Evolutionary conservation across 495 filamentous ascomycete species (phyloP), one percentile per base, ranked within the genome.

Genomic region (Coniosporium apollinis): DNA sequence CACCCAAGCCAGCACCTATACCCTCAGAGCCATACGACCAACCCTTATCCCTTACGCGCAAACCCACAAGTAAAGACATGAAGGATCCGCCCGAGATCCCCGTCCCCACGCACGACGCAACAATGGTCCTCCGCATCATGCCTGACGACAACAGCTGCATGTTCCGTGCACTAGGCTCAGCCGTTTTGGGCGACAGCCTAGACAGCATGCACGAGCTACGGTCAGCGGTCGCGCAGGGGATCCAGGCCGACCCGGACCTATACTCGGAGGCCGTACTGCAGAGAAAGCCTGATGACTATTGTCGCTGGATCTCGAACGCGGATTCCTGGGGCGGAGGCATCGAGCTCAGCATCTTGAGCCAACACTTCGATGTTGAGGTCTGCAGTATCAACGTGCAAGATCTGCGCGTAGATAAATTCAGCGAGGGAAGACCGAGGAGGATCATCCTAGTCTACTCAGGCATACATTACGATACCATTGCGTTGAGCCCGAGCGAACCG

Each of bases 61-160:
- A 61, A 35, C 31, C 54, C 7, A 56, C 58, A 19, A 30, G 46
- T 16, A 44, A 55, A n/a, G 45, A 51, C 25, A 57, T 59, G 8
- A 46, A 30, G 19, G 80, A 86, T 44, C 71, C 79, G 4, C 80
- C 80, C 0, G 77, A 82, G 47, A 50, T 82, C n/a, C 60, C 70
- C 0, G 59, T 82, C 2, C 63, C 73, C 16, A 58, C 65, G 15
- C 72, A 70, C 35, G 60, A 60, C 7, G 74, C 74, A 18, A 80
- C 70, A 0, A 57, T 85, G 18, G 74, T 93, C 19, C 71, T 94
- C 4, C 76, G 89, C 2, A 82, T 96, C 22, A 94, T 97, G 89
- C 82, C 86, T 7, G 89, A 94, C 50, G 89, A 97, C 52, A 94
- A 94, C 55, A 80, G 74, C 29, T 97, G 89, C 56, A 74, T 96